A percentile compares a stretch with the other conserved stretches of the same genome.
These are phyloP conservation scores for Synchytrium microbalum DNA, from an alignment of 371 early-diverging fungal genomes.

Conservation along the genomic window DNA sequence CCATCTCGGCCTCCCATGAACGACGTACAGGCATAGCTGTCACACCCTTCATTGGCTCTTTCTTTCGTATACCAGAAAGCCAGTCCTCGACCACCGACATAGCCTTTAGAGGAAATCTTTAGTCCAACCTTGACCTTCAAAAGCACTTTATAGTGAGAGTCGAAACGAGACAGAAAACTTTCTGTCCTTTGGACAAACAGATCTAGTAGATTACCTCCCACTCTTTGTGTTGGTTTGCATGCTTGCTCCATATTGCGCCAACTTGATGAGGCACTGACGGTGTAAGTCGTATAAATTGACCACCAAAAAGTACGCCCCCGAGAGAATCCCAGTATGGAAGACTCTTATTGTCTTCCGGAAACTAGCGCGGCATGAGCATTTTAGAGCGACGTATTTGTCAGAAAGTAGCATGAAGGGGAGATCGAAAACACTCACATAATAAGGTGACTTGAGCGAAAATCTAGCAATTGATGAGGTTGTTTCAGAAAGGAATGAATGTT, in stretches of 20 bases:
- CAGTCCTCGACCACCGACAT: background rate
- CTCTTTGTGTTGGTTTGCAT: background rate
- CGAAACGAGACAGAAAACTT: no score
- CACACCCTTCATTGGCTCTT: background rate
- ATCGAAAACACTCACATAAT: no score
- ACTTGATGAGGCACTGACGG: slow-evolving; percentile 2
- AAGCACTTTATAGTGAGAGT: no score
- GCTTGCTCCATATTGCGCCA: background rate
- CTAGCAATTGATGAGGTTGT: background rate
- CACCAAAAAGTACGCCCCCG: background rate
- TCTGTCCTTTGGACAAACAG: no score
- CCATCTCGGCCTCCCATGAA: background rate
- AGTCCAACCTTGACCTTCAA: background rate
- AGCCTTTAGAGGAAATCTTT: background rate
- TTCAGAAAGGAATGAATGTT: no score
- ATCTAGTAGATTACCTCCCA: no score
- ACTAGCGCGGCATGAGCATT: no score
- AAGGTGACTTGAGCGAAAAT: background rate
- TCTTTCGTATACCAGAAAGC: slow-evolving; percentile 1
- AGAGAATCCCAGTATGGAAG: background rate
- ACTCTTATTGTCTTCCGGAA: background rate
- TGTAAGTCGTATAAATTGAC: background rate
- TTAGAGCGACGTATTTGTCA: no score
- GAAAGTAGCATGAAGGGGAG: no score
- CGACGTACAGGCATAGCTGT: background rate